A percentile compares a stretch with the other conserved stretches of the same genome.
Conservation (phyloP, 129 eudicot species). For the Artemisia tridentata region DNA sequence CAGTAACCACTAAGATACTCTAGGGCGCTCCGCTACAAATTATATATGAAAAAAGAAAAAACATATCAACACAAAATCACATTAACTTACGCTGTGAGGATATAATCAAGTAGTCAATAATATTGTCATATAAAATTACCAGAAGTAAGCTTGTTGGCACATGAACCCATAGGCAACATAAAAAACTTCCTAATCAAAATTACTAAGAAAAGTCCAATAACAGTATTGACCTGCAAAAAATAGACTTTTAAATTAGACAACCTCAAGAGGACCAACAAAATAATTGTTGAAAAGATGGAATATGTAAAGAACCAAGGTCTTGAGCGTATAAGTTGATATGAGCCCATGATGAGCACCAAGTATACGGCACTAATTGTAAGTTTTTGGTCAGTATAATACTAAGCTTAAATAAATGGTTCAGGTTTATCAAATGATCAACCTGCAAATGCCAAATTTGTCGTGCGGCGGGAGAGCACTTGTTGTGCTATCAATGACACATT, state of each 20-base stretch:
- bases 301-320: conserved; percentile 77
- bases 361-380: conserved; percentile 3
- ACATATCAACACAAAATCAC: neutral
- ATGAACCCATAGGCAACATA: conserved; percentile 87
- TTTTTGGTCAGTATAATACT: conserved; percentile 5
- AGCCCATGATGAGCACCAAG: conserved; percentile 67
- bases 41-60: too few species aligned
- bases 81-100: neutral
- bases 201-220: conserved; percentile 81
- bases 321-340: conserved; percentile 79
- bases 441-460: too few species aligned
- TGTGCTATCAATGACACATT: conserved; percentile 26
- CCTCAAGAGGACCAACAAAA: conserved; percentile 84
- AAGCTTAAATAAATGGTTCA: too few species aligned
- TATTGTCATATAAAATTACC: conserved; percentile 66
- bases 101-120: neutral
- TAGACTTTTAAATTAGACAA: neutral
- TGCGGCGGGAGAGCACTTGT: conserved; percentile 45
- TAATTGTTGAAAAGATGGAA: conserved; percentile 72
- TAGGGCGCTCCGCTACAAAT: too few species aligned
- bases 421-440: too few species aligned
- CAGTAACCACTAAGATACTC: too few species aligned
- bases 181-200: conserved; percentile 82
- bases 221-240: conserved; percentile 63
- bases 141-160: conserved; percentile 66